Percentiles rank a stretch among this genome's conserved stretches.
These are phyloP conservation scores for Solanum infundibuliforme DNA, from an alignment of 257 asterid species.

Conservation along the genomic window DNA sequence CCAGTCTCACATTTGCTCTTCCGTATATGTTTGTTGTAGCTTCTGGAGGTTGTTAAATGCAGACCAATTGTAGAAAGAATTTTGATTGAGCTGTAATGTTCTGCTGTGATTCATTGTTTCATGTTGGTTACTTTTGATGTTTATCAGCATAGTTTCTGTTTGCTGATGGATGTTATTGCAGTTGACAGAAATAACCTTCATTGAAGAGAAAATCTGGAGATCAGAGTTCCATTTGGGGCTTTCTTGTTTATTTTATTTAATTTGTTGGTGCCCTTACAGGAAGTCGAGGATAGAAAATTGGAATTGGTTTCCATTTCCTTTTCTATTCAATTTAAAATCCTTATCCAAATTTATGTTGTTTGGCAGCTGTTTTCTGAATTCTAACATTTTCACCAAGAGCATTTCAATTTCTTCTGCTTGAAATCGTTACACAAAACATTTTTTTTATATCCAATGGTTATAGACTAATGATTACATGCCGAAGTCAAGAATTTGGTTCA, in stretches of 20 bases:
- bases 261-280: not conserved
- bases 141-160: not conserved
- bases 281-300: not conserved
- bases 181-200: not conserved
- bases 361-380: not conserved
- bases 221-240: not conserved
- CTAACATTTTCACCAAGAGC: not conserved
- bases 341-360: not conserved
- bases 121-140: not conserved
- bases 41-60: not conserved
- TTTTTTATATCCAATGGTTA: not conserved
- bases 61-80: not conserved
- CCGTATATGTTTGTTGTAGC: not conserved
- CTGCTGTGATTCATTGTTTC: not conserved
- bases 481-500: not conserved
- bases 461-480: not conserved
- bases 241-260: not conserved
- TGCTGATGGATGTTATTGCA: not conserved
- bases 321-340: not conserved
- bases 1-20: not conserved
- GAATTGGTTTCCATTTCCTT: not conserved
- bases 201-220: not conserved
- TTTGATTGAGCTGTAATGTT: not conserved
- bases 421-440: not conserved
- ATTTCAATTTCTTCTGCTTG: not conserved